phyloP scores from a whole-genome alignment of 2,329 filamentous ascomycete species.

The Cladosporium sp. region DNA sequence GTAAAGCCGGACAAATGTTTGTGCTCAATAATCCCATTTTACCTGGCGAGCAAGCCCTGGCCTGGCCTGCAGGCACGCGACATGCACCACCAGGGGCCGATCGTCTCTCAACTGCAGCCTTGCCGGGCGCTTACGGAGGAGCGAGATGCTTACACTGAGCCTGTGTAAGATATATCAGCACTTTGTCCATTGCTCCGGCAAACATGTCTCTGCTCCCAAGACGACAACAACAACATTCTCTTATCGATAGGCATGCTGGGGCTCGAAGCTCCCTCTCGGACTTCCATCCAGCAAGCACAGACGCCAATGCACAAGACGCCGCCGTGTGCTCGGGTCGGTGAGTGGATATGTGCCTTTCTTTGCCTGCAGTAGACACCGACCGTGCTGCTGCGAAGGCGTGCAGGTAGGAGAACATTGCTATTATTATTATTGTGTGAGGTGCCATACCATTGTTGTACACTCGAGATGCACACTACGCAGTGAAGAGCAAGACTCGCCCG shows the following conservation, averaged over 20 bases:
- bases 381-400: neutral
- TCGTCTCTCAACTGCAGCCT: neutral
- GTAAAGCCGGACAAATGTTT: slow-evolving; percentile 10
- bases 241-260: slow-evolving; percentile 8
- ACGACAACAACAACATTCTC: neutral
- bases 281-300: neutral
- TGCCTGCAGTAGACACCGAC: neutral
- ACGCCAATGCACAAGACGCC: slow-evolving; percentile 2
- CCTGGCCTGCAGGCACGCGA: slow-evolving; percentile 12
- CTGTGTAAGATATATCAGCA: neutral
- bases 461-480: neutral
- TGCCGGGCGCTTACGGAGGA: neutral
- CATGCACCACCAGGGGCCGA: slow-evolving; percentile 1
- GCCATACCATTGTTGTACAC: neutral
- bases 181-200: neutral
- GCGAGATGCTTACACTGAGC: neutral
- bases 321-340: slow-evolving; percentile 11
- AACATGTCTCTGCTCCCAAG: neutral
- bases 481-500: neutral
- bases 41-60: neutral
- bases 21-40: slow-evolving; percentile 1
- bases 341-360: neutral
- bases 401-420: slow-evolving; percentile 1
- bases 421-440: neutral
- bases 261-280: slow-evolving; percentile 1